Evolutionary conservation across 257 asterid species (phyloP), one percentile per base, ranked within the genome.

Genomic region (Nicotiana benthamiana): DNA sequence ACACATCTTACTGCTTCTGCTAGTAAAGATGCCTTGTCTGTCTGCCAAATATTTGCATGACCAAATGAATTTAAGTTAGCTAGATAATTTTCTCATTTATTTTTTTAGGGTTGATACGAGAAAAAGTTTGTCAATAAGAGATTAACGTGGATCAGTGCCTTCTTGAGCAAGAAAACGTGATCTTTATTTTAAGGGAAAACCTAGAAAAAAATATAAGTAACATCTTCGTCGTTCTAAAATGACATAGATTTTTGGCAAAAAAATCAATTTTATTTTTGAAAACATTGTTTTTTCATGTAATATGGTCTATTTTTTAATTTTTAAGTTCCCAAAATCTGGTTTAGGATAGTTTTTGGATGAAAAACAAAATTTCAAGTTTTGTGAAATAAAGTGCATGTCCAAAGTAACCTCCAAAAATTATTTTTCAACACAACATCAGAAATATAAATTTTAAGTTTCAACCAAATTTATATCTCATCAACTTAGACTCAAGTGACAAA

Each of bases 21-120:
- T 53, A 95, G 91, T 30, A 95, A 84, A 1, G 98, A 92, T 1
- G 98, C 98, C 88, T 95, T 95, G 90, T 93, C 98, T 34, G 98
- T 87, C 98, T 93, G 83, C 66, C 13, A 80, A 46, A 22, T 43
- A 6, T 70, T 72, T 28, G 18, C 30, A 72, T 79, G 8, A 18
- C 22, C 6, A 18, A 60, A 27, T n/a, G 9, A 17, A 40, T 9
- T 9, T 40, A 40, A 40, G 48, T 9, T 40, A 65, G 78, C 6
- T 72, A 9, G 30, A 12, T 20, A n/a, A 9, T 59, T 59, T 20
- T 59, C 30, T 0, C 15, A 16, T 54, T 17, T 17, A 1, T 54
- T 17, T 1, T 54, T 54, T 15, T 52, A 22, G 8, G 18, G 5
- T 10, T 60, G 0, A 0, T 62, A 62, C 0, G 36, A 2, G 5